Evolutionary conservation across 2,329 filamentous ascomycete genomes (phyloP).

Genomic region (Claviceps fusiformis): DNA sequence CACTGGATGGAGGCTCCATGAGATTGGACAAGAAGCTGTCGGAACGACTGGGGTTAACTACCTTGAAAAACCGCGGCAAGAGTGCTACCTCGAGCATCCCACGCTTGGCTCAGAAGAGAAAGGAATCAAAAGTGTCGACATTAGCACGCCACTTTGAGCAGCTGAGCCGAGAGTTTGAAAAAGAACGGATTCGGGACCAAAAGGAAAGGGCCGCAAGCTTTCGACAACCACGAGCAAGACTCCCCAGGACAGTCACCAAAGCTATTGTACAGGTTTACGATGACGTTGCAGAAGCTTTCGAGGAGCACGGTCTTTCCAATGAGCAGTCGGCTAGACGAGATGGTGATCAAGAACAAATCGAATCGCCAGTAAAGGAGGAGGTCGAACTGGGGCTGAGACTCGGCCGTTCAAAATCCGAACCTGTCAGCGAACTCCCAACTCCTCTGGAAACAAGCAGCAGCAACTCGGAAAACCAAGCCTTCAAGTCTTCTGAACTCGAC

Average conservation of each 20-base stretch:
- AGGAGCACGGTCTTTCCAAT: conserved; percentile 56
- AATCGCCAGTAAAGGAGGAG: conserved; percentile 10
- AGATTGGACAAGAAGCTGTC: conserved; percentile 63
- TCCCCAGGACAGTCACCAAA: conserved; percentile 80
- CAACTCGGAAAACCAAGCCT: conserved; percentile 11
- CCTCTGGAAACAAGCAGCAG: conserved; percentile 12
- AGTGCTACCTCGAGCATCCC: conserved; percentile 66
- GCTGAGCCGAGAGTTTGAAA: conserved; percentile 89
- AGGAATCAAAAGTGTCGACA: conserved; percentile 71
- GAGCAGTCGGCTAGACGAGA: conserved; percentile 15
- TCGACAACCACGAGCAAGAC: conserved; percentile 60
- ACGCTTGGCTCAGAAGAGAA: conserved; percentile 65
- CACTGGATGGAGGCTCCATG: conserved; percentile 22
- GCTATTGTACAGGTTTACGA: conserved; percentile 94
- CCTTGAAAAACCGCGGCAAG: conserved; percentile 48
- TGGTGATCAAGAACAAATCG: conserved; percentile 7
- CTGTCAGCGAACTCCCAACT: conserved; percentile 8
- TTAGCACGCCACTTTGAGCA: conserved; percentile 94
- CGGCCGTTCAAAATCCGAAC: conserved; percentile 11
- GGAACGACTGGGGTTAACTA: conserved; percentile 54
- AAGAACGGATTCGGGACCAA: conserved; percentile 76
- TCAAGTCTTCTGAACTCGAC: conserved; percentile 17
- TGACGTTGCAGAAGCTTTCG: conserved; percentile 84
- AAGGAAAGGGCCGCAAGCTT: conserved; percentile 68
- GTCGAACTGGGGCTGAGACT: conserved; percentile 2